Conservation (phyloP, 306 rosid genomes). For the Gastrolobium bilobum region DNA sequence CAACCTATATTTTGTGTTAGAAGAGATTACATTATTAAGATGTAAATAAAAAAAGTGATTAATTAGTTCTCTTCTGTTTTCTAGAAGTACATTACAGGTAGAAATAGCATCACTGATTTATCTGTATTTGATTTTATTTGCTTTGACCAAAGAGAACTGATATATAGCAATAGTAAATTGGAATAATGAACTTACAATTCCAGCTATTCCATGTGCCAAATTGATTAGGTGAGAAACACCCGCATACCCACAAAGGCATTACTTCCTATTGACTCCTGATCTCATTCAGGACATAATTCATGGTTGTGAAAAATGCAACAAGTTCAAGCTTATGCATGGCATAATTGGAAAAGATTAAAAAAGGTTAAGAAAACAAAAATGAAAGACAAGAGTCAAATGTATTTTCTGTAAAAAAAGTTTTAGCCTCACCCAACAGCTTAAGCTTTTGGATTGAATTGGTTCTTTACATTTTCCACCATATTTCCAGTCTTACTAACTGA, state of each 20-base stretch:
- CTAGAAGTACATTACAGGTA: neutral
- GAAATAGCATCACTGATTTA: neutral
- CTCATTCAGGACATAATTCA: neutral
- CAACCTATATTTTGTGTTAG: neutral
- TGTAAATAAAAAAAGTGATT: neutral
- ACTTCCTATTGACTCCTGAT: neutral
- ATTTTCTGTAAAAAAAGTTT: neutral
- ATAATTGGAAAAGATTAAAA: neutral
- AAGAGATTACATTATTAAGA: constrained; percentile 3
- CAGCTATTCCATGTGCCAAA: neutral
- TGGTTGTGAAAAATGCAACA: constrained; percentile 16
- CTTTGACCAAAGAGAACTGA: neutral
- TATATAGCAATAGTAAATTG: too few species aligned
- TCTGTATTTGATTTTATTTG: neutral
- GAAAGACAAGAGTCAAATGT: neutral
- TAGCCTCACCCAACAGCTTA: too few species aligned
- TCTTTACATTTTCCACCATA: neutral
- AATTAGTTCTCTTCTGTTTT: constrained; percentile 11
- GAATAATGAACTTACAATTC: neutral
- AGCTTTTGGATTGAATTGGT: too few species aligned
- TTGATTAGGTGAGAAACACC: constrained; percentile 8
- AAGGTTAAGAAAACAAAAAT: neutral
- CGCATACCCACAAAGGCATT: neutral
- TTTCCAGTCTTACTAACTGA: neutral
- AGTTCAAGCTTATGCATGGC: constrained; percentile 24